These are phyloP conservation scores for Centaurea solstitialis DNA, from an alignment of 129 eudicot genomes.

Conservation along the genomic window DNA sequence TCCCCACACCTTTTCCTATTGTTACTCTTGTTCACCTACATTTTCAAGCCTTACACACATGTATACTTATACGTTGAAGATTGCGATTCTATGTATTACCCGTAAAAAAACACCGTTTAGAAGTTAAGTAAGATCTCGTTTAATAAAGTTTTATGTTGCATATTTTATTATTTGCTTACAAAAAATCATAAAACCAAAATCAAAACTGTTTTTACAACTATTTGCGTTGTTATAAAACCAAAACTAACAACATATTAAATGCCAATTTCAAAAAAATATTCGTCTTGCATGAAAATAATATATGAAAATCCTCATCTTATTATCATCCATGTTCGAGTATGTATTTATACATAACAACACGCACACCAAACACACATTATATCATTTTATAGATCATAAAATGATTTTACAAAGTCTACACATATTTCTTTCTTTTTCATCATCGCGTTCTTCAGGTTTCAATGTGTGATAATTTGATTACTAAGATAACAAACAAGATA, in stretches of 20 bases:
- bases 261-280: neutral
- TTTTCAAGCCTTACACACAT: neutral
- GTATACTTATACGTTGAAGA: too few relatives aligned
- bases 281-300: neutral
- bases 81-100: too few relatives aligned
- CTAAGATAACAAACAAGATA: neutral
- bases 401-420: neutral
- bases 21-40: too few relatives aligned
- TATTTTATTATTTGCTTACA: neutral
- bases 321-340: neutral
- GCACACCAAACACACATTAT: neutral
- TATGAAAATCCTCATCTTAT: too few relatives aligned
- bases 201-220: neutral
- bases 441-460: neutral
- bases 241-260: too few relatives aligned
- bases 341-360: neutral
- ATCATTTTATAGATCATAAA: neutral
- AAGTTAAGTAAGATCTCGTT: too few relatives aligned
- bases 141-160: neutral
- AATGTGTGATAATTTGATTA: neutral
- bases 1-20: too few relatives aligned
- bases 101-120: too few relatives aligned
- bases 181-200: neutral
- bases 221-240: neutral
- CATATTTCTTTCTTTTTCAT: neutral